Evolutionary conservation across 176 grass and related monocot genomes (phyloP), one percentile per base, ranked within the genome.

Genomic region (Phyllostachys edulis): DNA sequence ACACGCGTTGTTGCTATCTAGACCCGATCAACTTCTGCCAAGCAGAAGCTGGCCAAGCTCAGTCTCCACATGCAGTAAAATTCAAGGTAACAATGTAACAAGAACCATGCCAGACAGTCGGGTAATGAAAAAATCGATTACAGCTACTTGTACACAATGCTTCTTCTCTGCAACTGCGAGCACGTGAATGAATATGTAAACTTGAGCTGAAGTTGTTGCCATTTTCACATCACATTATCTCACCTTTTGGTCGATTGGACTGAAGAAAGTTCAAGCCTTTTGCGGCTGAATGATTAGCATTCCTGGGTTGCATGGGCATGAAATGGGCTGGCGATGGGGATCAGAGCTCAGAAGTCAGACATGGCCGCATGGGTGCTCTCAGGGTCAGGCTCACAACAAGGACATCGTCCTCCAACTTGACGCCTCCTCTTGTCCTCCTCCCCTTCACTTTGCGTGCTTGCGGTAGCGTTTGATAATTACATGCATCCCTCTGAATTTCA

Each of bases 361-460:
- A 81, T 67, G 71, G 59, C 17, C 7, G 63, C 55, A 80, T 86
- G 78, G 87, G 78, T 75, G 80, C 56, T 75, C 49, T 61, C 61
- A 40, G 34, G 73, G 21, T 94, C 85, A 54, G 15, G 26, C 24
- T 76, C 75, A 68, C 27, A 83, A 77, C 76, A 73, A 84, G 71
- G 34, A 84, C 73, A 60, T 32, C 61, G 27, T 80, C 41, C 64
- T 57, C 32, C 90, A 88, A 88, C 67, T 82, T 94, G 90, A 73
- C 24, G 41, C 62, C 29, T 36, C 38, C 55, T 38, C 10, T 65
- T 73, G 9, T 55, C 60, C 47, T 75, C 74, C 38, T 39, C 69
- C 69, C 57, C 39, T 29, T 6, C 46, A 29, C 29, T 29, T 29
- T 29, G 29, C 29, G 1, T 29, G 29, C 29, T 29, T 29, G n/a